Percentiles rank a stretch among this genome's conserved stretches.
These are phyloP conservation scores for Hypoxylon sp. DNA, from an alignment of 2,329 filamentous ascomycete genomes.

Conservation along the genomic window DNA sequence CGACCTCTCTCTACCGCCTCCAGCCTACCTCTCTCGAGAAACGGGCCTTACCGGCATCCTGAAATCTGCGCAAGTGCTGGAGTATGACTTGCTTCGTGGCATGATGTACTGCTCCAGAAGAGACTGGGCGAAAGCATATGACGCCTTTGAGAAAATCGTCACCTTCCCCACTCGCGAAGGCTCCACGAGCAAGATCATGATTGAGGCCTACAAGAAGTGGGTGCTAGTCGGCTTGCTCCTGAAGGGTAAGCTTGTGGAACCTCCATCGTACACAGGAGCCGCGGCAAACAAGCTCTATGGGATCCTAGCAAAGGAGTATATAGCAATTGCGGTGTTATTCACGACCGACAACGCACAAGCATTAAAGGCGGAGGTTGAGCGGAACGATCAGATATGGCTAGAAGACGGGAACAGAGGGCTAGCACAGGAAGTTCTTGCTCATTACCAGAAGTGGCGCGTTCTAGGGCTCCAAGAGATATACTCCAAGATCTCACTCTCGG, in stretches of 20 bases:
- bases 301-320: slow-evolving; percentile 77
- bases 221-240: slow-evolving; percentile 81
- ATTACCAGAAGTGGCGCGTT: slow-evolving; percentile 83
- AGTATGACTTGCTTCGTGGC: slow-evolving; percentile 77
- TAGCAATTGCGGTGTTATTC: slow-evolving; percentile 78
- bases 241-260: slow-evolving; percentile 69
- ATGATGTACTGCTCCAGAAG: slow-evolving; percentile 73
- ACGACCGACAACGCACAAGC: slow-evolving; percentile 66
- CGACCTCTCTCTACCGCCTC: slow-evolving; percentile 62
- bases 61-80: slow-evolving; percentile 68
- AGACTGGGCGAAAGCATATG: slow-evolving; percentile 74
- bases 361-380: slow-evolving; percentile 75
- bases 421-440: slow-evolving; percentile 75
- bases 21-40: slow-evolving; percentile 71
- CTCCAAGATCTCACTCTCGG: slow-evolving; percentile 68
- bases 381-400: slow-evolving; percentile 71
- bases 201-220: slow-evolving; percentile 95
- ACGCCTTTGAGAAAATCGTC: slow-evolving; percentile 75
- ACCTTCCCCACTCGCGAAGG: slow-evolving; percentile 75
- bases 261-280: slow-evolving; percentile 70
- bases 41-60: slow-evolving; percentile 71
- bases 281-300: slow-evolving; percentile 62
- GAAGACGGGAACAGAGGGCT: slow-evolving; percentile 82
- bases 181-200: slow-evolving; percentile 81
- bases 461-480: slow-evolving; percentile 81